phyloP scores from a whole-genome alignment of 225 moss, liverwort and hornwort genomes.

The Ulota crispa region DNA sequence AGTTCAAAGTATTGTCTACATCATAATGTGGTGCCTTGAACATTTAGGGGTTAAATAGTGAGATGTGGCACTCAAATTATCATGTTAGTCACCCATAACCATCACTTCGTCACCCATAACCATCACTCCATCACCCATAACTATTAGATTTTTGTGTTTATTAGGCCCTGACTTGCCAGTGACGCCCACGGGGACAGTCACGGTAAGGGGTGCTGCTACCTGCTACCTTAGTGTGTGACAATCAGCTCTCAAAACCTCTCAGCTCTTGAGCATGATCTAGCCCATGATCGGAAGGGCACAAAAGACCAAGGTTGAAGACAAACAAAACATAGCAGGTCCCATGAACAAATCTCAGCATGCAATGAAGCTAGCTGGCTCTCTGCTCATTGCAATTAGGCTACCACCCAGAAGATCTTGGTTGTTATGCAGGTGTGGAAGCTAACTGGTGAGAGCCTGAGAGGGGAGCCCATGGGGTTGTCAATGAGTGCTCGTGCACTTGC shows the following conservation, averaged over 20 bases:
- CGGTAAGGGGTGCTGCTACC: no score
- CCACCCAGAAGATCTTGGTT: conserved; percentile 4
- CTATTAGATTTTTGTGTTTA: no score
- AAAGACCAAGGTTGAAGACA: neutral
- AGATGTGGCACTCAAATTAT: no score
- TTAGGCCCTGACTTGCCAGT: no score
- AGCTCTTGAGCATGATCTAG: neutral
- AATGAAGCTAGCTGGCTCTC: neutral
- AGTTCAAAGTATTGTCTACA: no score
- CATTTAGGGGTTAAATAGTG: no score
- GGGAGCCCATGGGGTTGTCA: neutral
- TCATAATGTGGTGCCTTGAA: no score
- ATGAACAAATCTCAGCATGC: neutral
- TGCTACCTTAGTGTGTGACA: no score
- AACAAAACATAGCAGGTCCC: neutral
- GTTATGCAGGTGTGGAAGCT: neutral
- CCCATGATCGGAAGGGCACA: neutral
- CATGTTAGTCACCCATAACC: no score
- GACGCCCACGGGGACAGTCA: no score
- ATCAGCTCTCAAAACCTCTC: neutral
- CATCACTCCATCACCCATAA: no score
- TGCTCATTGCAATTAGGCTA: neutral
- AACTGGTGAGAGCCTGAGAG: neutral
- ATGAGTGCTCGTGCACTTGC: conserved; percentile 16
- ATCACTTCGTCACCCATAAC: no score